phyloP scores from a whole-genome alignment of 2,329 filamentous ascomycete genomes.

The Epichloe scottii region DNA sequence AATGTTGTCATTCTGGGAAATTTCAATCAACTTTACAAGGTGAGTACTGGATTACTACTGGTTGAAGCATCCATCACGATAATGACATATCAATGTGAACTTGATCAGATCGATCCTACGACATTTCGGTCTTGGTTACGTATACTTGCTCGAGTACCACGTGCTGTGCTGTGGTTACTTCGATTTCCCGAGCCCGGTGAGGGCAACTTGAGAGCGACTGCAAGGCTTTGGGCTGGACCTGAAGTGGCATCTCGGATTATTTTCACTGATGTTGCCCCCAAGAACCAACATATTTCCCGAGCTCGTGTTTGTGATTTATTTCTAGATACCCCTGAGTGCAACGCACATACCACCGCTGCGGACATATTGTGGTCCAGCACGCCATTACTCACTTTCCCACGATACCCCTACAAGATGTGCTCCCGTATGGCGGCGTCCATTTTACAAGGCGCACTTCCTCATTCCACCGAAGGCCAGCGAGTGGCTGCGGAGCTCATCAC shows the following conservation, averaged over 20 bases:
- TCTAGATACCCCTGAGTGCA: constrained; percentile 94
- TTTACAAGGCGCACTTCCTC: constrained; percentile 75
- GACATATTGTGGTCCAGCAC: constrained; percentile 96
- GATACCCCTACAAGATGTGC: constrained; percentile 98
- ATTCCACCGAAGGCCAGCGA: constrained; percentile 48
- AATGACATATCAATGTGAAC: not conserved
- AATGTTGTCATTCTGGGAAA: constrained; percentile 88
- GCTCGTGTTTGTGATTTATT: constrained; percentile 90
- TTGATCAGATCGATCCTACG: constrained; percentile 75
- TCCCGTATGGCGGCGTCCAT: constrained; percentile 96
- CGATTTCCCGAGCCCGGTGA: constrained; percentile 92
- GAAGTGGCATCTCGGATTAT: constrained; percentile 78
- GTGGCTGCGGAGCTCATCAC: constrained; percentile 70
- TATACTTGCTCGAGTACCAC: constrained; percentile 73
- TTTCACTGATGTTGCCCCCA: constrained; percentile 94
- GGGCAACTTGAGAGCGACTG: constrained; percentile 68
- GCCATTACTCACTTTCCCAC: constrained; percentile 75
- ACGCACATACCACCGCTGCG: constrained; percentile 93
- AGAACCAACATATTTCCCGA: constrained; percentile 83
- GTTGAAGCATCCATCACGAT: not conserved
- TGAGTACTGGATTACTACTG: constrained; percentile 25
- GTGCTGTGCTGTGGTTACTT: constrained; percentile 88
- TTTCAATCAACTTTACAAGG: constrained; percentile 98
- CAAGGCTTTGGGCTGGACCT: constrained; percentile 68
- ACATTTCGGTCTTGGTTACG: constrained; percentile 94